These are phyloP conservation scores for Boletus mariae DNA, from an alignment of 1,284 basidiomycete species.

Conservation along the genomic window DNA sequence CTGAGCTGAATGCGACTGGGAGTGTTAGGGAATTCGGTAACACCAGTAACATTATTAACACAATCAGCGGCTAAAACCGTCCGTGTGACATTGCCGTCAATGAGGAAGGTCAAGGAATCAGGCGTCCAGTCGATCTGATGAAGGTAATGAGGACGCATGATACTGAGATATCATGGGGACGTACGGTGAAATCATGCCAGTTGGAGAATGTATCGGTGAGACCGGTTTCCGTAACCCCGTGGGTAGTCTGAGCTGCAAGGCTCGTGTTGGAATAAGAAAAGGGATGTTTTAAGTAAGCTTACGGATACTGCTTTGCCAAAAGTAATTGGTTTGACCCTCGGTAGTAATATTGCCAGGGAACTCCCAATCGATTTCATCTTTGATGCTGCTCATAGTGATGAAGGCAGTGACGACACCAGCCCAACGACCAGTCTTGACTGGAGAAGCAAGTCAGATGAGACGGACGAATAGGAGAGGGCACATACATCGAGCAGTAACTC, in stretches of 20 bases:
- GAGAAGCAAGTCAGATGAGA: background rate
- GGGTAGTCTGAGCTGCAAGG: conserved; percentile 37
- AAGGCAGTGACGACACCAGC: conserved; percentile 77
- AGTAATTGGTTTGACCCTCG: conserved; percentile 73
- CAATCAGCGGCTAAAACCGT: conserved; percentile 60
- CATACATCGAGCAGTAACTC: conserved; percentile 64
- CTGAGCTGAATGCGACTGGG: conserved; percentile 78
- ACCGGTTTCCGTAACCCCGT: conserved; percentile 45
- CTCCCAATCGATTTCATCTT: conserved; percentile 88
- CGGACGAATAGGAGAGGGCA: conserved; percentile 8
- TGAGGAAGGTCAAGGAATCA: conserved; percentile 58
- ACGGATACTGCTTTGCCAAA: conserved; percentile 76
- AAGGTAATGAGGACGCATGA: background rate
- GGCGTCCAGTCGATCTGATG: conserved; percentile 74
- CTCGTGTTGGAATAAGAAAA: background rate
- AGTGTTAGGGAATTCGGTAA: conserved; percentile 65
- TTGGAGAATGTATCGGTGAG: conserved; percentile 60
- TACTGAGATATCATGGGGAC: conserved; percentile 20
- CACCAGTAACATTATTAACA: conserved; percentile 45
- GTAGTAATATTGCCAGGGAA: conserved; percentile 62
- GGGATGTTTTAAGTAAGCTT: conserved; percentile 29
- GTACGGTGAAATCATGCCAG: conserved; percentile 75
- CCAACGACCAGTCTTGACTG: conserved; percentile 71
- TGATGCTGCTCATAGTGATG: conserved; percentile 82
- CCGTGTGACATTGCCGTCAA: conserved; percentile 70